Conservation (phyloP, 805 yeast species). For the Ogataea saltuana region DNA sequence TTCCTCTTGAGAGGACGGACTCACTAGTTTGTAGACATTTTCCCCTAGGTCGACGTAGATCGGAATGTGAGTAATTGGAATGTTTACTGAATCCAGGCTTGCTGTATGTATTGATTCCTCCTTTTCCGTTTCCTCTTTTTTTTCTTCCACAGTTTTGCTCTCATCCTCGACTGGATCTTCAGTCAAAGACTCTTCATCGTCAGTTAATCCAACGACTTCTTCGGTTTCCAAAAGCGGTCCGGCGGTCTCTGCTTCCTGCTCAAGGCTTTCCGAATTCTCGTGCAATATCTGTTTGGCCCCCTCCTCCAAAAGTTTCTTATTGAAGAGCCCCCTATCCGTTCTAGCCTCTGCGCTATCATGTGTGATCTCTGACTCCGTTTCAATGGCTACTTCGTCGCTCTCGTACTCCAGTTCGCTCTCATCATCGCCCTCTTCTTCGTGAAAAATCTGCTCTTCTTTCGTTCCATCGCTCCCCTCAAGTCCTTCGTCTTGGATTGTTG, state of each 20-base stretch:
- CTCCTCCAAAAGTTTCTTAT: too few species aligned
- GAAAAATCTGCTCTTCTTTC: not conserved
- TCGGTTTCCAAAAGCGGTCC: conserved; percentile 7
- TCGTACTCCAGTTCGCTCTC: conserved; percentile 36
- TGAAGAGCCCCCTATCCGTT: too few species aligned
- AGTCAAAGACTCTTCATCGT: conserved; percentile 9
- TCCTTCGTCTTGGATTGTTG: conserved; percentile 3
- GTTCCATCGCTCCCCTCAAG: conserved; percentile 1
- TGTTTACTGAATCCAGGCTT: not conserved
- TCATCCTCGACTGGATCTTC: not conserved
- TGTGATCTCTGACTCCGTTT: conserved; percentile 8
- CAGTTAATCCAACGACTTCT: conserved; percentile 16
- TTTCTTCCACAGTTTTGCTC: conserved; percentile 1
- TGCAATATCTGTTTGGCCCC: not conserved
- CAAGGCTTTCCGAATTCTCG: not conserved
- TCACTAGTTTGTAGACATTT: conserved; percentile 28
- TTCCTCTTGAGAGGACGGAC: conserved; percentile 26
- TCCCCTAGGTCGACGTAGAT: conserved; percentile 32
- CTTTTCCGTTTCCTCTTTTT: conserved; percentile 7
- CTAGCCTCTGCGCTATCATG: too few species aligned
- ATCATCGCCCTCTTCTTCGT: conserved; percentile 8
- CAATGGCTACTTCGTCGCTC: conserved; percentile 30
- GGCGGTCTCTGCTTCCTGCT: conserved; percentile 3
- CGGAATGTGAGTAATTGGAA: conserved; percentile 19
- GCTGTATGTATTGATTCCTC: not conserved